phyloP scores from a whole-genome alignment of 257 asterid genomes.

The Nicotiana benthamiana region DNA sequence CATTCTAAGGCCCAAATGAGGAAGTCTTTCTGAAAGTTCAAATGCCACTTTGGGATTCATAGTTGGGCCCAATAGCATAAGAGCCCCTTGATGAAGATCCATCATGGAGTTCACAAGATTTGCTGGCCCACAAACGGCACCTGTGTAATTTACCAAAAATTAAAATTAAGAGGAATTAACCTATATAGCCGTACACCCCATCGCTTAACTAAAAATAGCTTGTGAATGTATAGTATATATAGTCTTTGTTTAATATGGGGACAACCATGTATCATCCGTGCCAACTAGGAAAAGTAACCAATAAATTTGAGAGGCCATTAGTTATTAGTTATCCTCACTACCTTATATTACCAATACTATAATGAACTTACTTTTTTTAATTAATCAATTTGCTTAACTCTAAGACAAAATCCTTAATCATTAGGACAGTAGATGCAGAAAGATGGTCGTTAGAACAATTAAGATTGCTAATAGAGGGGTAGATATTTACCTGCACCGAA shows the following conservation, averaged over 20 bases:
- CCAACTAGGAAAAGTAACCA: no score
- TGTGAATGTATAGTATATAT: no score
- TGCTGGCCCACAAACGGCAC: conserved; percentile 89
- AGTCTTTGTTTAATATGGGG: no score
- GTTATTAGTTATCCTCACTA: background rate
- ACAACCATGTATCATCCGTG: no score
- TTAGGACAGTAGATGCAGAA: background rate
- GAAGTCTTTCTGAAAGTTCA: conserved; percentile 74
- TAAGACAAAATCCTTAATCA: no score
- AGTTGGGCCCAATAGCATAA: conserved; percentile 90
- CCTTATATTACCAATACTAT: background rate
- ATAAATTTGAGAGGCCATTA: no score
- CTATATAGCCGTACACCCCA: no score
- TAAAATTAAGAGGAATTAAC: no score
- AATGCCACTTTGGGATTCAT: conserved; percentile 89
- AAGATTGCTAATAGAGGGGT: no score
- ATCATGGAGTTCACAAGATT: conserved; percentile 82
- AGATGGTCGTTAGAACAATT: no score
- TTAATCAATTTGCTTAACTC: background rate
- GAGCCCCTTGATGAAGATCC: conserved; percentile 85
- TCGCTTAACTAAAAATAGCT: no score
- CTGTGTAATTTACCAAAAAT: conserved; percentile 18
- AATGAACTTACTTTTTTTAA: background rate
- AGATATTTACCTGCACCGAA: no score
- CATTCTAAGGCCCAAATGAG: conserved; percentile 75